A percentile compares a stretch with the other conserved stretches of the same genome.
Conservation (phyloP, 164 flowering plant species). For the Annona squamosa region DNA sequence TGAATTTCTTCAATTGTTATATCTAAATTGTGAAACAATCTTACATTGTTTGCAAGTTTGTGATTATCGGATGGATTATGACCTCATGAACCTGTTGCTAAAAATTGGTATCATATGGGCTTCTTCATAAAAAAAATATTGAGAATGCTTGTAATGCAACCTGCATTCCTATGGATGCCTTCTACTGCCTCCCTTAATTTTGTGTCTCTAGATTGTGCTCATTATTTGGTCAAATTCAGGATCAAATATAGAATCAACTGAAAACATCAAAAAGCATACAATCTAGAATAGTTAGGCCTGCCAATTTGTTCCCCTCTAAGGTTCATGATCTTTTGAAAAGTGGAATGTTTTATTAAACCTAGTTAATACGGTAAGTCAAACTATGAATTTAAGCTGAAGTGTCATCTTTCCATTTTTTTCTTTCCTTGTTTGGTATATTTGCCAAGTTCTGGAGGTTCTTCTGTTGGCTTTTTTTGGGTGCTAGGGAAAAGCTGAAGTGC, state of each 20-base stretch:
- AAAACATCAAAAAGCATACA: neutral
- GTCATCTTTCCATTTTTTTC: neutral
- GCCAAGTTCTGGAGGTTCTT: neutral
- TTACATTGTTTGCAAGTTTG: conserved; percentile 50
- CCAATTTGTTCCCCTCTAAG: neutral
- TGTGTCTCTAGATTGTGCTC: neutral
- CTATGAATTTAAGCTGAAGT: neutral
- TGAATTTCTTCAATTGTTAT: neutral
- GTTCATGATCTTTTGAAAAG: neutral
- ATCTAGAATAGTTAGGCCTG: neutral
- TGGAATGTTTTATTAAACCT: neutral
- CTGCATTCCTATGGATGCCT: neutral
- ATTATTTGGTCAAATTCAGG: too few species aligned
- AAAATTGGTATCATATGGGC: conserved; percentile 94
- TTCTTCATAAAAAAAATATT: neutral
- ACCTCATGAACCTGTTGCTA: conserved; percentile 81
- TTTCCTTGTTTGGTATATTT: neutral
- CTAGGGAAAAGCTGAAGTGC: neutral
- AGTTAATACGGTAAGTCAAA: neutral
- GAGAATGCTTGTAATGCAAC: neutral
- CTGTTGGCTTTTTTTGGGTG: neutral
- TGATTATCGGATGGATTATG: conserved; percentile 79
- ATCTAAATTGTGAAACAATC: neutral
- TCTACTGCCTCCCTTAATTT: neutral
- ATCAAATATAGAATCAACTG: neutral